These are phyloP conservation scores for Polyporus arcularius DNA, from an alignment of 768 basidiomycete species.

Conservation along the genomic window DNA sequence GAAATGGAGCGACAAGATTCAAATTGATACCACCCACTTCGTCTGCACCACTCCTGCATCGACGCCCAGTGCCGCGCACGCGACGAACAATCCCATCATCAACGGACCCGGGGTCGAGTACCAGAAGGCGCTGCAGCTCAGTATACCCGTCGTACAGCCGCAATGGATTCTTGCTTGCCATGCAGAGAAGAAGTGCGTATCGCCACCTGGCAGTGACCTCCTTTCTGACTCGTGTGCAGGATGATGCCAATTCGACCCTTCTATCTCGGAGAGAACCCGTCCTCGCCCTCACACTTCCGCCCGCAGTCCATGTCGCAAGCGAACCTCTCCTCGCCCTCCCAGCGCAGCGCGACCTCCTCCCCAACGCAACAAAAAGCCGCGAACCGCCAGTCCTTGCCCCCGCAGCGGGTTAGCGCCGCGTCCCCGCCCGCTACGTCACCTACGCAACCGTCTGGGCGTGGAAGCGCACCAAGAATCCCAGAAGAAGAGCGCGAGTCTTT, in stretches of 20 bases:
- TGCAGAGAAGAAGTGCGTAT: constrained; percentile 72
- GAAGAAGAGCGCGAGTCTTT: constrained; percentile 45
- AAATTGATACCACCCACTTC: constrained; percentile 98
- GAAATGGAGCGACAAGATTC: constrained; percentile 89
- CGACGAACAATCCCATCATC: constrained; percentile 46
- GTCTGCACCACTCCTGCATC: constrained; percentile 90
- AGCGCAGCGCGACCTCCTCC: constrained; percentile 33
- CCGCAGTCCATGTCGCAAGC: constrained; percentile 81
- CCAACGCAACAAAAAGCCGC: constrained; percentile 37
- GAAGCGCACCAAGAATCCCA: constrained; percentile 35
- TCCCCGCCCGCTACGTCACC: constrained; percentile 46
- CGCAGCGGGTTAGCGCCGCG: constrained; percentile 41
- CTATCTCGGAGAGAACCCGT: constrained; percentile 74
- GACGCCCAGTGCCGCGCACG: constrained; percentile 57
- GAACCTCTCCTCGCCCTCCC: constrained; percentile 46
- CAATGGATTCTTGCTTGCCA: constrained; percentile 94
- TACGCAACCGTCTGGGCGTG: constrained; percentile 36
- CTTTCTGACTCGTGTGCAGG: constrained; percentile 37
- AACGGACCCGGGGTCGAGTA: constrained; percentile 83
- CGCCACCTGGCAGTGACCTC: neutral
- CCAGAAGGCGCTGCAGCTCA: constrained; percentile 91
- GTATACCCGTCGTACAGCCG: constrained; percentile 93
- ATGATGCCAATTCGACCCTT: constrained; percentile 86
- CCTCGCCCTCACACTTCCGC: constrained; percentile 49
- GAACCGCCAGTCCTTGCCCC: constrained; percentile 71